Evolutionary conservation across 495 filamentous ascomycete genomes (phyloP).

Genomic region (Hyaloscypha finlandica): DNA sequence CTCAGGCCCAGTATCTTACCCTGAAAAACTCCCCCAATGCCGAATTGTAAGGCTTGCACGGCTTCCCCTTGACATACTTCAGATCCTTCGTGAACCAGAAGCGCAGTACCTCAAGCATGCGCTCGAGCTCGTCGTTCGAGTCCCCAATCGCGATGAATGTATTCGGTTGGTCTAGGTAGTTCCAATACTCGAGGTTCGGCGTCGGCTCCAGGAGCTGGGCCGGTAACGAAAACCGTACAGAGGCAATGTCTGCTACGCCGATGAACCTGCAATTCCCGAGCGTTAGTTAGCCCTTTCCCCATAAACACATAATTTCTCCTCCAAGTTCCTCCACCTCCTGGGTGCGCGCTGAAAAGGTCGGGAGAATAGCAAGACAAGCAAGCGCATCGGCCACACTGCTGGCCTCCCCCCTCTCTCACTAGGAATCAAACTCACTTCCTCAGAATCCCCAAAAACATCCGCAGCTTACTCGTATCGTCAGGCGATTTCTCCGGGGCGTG

Average conservation of each 20-base stretch:
- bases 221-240: constrained; percentile 93
- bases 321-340: background rate
- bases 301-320: background rate
- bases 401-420: background rate
- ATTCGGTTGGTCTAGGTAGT: constrained; percentile 93
- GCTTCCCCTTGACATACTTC: constrained; percentile 98
- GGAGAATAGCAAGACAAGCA: too few species aligned
- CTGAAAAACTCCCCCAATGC: constrained; percentile 97
- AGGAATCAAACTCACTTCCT: constrained; percentile 61
- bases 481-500: constrained; percentile 60
- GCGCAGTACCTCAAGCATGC: constrained; percentile 88
- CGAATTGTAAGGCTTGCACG: constrained; percentile 98
- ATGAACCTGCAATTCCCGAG: constrained; percentile 29
- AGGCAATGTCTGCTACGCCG: constrained; percentile 93
- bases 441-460: constrained; percentile 79
- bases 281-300: background rate
- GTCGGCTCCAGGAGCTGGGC: constrained; percentile 94
- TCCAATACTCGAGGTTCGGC: constrained; percentile 98
- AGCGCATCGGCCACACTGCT: background rate
- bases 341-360: background rate
- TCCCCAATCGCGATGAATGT: constrained; percentile 95
- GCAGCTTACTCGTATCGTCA: constrained; percentile 81
- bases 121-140: constrained; percentile 84
- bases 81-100: constrained; percentile 99
- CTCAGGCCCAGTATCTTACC: constrained; percentile 48